A percentile compares a stretch with the other conserved stretches of the same genome.
Conservation (phyloP, 352 stramenopile genomes). For the Peronospora farinosa region DNA sequence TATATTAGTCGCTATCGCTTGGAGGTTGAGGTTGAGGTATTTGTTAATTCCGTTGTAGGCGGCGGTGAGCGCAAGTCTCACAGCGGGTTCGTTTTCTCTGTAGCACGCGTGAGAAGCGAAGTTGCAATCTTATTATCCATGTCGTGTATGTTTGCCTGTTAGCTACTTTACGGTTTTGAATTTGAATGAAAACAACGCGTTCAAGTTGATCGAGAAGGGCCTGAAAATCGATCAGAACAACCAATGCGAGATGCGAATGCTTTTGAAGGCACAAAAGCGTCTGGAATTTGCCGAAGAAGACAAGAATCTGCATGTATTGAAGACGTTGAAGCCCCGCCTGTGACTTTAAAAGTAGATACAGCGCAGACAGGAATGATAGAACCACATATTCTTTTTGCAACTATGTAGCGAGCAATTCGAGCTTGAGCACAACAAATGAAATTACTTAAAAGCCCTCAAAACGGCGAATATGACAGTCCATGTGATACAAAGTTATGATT, state of each 20-base stretch:
- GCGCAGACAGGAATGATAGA: too few species aligned
- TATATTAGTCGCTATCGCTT: slow-evolving; percentile 36
- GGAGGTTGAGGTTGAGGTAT: slow-evolving; percentile 65
- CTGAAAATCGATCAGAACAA: slow-evolving; percentile 40
- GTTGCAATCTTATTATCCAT: slow-evolving; percentile 6
- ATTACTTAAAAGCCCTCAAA: too few species aligned
- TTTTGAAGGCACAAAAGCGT: slow-evolving; percentile 55
- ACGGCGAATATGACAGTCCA: too few species aligned
- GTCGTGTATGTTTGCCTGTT: slow-evolving; percentile 4
- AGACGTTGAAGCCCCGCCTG: slow-evolving; percentile 32
- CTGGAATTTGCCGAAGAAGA: slow-evolving; percentile 50
- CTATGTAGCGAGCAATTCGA: too few species aligned
- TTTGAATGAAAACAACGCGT: slow-evolving; percentile 34
- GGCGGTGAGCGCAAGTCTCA: slow-evolving; percentile 41
- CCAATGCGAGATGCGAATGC: slow-evolving; percentile 42
- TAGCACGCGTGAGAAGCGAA: not conserved
- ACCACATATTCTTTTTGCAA: too few species aligned
- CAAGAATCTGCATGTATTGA: slow-evolving; percentile 41
- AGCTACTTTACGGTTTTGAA: slow-evolving; percentile 62
- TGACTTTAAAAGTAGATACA: slow-evolving; percentile 8
- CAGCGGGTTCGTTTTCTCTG: slow-evolving; percentile 34
- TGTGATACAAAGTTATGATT: too few species aligned
- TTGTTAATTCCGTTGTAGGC: slow-evolving; percentile 34
- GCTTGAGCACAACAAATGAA: too few species aligned
- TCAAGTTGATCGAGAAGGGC: slow-evolving; percentile 42